Percentiles rank a stretch among this genome's conserved stretches.
These are phyloP conservation scores for Cystobasidium pallidum DNA, from an alignment of 1,284 basidiomycete species.

Conservation along the genomic window DNA sequence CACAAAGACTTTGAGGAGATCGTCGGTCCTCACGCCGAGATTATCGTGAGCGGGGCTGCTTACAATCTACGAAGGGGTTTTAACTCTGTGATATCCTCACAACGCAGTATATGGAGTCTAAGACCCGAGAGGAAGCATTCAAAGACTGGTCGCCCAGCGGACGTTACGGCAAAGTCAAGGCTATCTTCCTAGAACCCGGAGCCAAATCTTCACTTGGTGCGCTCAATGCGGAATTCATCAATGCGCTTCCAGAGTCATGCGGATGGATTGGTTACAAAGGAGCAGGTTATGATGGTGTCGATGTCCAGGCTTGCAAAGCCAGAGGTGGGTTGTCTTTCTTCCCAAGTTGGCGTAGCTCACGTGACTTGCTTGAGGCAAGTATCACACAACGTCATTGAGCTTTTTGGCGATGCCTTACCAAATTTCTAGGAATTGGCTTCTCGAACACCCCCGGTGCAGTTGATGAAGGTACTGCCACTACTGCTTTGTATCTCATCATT, in stretches of 20 bases:
- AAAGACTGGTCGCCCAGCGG: slow-evolving; percentile 59
- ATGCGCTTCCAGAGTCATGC: slow-evolving; percentile 12
- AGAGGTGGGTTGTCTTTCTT: slow-evolving; percentile 62
- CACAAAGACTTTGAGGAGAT: slow-evolving; percentile 71
- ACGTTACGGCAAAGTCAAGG: slow-evolving; percentile 42
- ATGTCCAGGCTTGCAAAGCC: slow-evolving; percentile 72
- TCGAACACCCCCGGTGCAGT: slow-evolving; percentile 90
- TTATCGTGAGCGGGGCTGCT: slow-evolving; percentile 65
- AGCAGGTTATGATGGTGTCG: slow-evolving; percentile 58
- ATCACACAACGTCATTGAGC: not conserved
- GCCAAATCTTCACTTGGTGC: slow-evolving; percentile 14
- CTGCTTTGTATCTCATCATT: slow-evolving; percentile 79
- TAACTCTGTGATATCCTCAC: not conserved
- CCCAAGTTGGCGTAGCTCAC: not conserved
- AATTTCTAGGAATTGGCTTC: slow-evolving; percentile 71
- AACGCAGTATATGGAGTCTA: slow-evolving; percentile 31
- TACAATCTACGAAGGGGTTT: not conserved
- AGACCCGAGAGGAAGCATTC: slow-evolving; percentile 69
- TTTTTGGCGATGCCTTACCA: too few relatives aligned
- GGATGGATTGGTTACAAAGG: slow-evolving; percentile 45
- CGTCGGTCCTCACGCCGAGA: slow-evolving; percentile 69
- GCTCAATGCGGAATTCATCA: slow-evolving; percentile 43
- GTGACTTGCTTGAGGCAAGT: not conserved
- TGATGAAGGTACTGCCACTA: slow-evolving; percentile 88
- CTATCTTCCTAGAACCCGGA: slow-evolving; percentile 42